Conservation (phyloP, 179 eudicot species). For the Vitellaria paradoxa region DNA sequence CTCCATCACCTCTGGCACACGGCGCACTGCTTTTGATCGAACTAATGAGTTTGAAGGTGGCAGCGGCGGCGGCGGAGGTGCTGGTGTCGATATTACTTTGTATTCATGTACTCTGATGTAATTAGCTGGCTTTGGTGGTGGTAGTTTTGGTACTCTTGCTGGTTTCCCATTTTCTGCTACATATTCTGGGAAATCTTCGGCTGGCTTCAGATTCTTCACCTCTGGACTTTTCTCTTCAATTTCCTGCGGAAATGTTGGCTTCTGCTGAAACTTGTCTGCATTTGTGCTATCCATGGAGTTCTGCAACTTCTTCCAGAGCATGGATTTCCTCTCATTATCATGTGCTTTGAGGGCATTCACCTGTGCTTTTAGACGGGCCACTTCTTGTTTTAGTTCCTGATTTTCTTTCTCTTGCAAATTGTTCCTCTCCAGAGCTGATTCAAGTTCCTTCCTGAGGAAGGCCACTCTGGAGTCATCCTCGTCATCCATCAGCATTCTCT, state of each 20-base stretch:
- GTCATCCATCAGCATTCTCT: constrained; percentile 28
- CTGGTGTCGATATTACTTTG: constrained; percentile 9
- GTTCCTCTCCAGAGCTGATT: constrained; percentile 55
- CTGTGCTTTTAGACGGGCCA: constrained; percentile 44
- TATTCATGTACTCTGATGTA: constrained; percentile 6
- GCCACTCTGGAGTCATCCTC: constrained; percentile 29
- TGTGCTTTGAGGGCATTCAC: constrained; percentile 55
- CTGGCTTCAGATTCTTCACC: constrained; percentile 14
- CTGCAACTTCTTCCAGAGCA: constrained; percentile 71
- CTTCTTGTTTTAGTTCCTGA: constrained; percentile 55
- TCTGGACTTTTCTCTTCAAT: constrained; percentile 8
- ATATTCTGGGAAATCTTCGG: constrained; percentile 12
- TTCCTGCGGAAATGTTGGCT: constrained; percentile 18
- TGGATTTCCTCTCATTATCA: constrained; percentile 54
- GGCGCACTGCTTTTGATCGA: constrained; percentile 44
- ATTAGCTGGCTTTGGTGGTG: constrained; percentile 14
- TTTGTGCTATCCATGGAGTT: constrained; percentile 29
- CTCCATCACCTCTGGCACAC: constrained; percentile 79
- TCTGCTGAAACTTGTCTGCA: constrained; percentile 14
- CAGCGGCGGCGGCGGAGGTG: constrained; percentile 66
- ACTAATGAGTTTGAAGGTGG: constrained; percentile 25
- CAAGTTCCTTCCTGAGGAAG: constrained; percentile 60
- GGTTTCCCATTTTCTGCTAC: constrained; percentile 18
- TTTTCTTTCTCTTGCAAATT: constrained; percentile 56
- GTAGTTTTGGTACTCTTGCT: constrained; percentile 20